phyloP scores from a whole-genome alignment of 495 filamentous ascomycete species.

The Xylaria grammica region DNA sequence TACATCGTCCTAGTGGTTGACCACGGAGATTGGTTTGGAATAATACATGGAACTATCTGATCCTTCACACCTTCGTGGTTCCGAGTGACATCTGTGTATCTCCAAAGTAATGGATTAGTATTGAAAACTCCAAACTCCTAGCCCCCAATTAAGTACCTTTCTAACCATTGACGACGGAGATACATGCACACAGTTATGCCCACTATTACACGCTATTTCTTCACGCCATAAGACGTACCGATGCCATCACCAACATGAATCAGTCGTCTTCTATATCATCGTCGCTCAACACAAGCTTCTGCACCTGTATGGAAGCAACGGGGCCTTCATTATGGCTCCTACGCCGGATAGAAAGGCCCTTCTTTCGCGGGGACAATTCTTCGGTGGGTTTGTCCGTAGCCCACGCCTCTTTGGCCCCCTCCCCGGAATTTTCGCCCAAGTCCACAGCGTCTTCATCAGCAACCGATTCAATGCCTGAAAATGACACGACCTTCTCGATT shows the following conservation, averaged over 20 bases:
- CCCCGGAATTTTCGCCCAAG: conserved; percentile 50
- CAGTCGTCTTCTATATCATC: conserved; percentile 94
- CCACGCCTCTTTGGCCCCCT: conserved; percentile 54
- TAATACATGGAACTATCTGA: background rate
- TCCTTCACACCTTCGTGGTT: background rate
- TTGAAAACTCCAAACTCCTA: background rate
- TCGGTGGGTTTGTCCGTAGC: conserved; percentile 62
- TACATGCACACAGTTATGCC: background rate
- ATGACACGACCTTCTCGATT: conserved; percentile 71
- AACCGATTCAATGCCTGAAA: conserved; percentile 57
- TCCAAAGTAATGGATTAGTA: background rate
- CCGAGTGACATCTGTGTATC: background rate
- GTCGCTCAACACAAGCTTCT: conserved; percentile 80
- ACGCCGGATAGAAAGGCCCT: conserved; percentile 37
- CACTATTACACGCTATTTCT: background rate
- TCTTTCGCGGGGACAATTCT: conserved; percentile 48
- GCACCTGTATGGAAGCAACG: conserved; percentile 46
- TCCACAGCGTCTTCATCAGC: conserved; percentile 55
- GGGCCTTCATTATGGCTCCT: conserved; percentile 28
- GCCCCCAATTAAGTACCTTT: background rate
- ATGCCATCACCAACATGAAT: conserved; percentile 18
- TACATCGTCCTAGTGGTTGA: too few species aligned
- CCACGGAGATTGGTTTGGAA: background rate
- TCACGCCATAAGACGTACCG: background rate
- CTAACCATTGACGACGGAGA: background rate